A percentile compares a stretch with the other conserved stretches of the same genome.
Conservation (phyloP, 176 grass and related monocot genomes). For the Pharus latifolius region DNA sequence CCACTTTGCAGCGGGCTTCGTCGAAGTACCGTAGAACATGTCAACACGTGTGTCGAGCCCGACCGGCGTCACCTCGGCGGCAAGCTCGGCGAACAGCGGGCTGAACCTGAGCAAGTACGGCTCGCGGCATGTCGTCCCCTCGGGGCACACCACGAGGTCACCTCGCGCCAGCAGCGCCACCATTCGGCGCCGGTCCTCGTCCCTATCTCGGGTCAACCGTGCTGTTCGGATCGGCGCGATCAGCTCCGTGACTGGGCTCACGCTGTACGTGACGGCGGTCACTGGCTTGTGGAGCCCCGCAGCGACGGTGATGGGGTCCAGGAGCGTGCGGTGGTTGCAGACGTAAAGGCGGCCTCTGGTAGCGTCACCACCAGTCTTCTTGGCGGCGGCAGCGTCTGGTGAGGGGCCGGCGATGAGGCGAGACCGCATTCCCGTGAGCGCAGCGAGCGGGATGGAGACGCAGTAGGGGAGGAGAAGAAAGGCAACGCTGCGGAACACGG, state of each 20-base stretch:
- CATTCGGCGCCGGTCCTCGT: slow-evolving; percentile 53
- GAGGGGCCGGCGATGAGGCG: slow-evolving; percentile 18
- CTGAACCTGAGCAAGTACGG: slow-evolving; percentile 63
- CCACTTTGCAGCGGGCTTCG: slow-evolving; percentile 39
- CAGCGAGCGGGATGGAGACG: slow-evolving; percentile 31
- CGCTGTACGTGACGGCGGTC: slow-evolving; percentile 66
- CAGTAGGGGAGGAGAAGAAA: slow-evolving; percentile 54
- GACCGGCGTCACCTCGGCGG: slow-evolving; percentile 40
- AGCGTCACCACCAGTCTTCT: no score
- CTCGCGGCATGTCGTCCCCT: slow-evolving; percentile 83
- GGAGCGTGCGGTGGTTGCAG: slow-evolving; percentile 90
- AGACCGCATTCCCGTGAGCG: slow-evolving; percentile 42
- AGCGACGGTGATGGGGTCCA: slow-evolving; percentile 69
- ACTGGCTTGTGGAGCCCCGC: slow-evolving; percentile 37
- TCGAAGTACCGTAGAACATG: slow-evolving; percentile 82
- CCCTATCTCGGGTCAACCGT: slow-evolving; percentile 37
- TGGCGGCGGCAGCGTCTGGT: not conserved
- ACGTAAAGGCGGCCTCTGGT: slow-evolving; percentile 33
- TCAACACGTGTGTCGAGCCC: slow-evolving; percentile 37
- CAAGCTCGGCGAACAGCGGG: slow-evolving; percentile 54
- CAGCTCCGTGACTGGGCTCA: slow-evolving; percentile 61
- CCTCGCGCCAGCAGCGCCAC: slow-evolving; percentile 36
- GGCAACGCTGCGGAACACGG: slow-evolving; percentile 18
- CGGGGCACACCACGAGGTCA: slow-evolving; percentile 69
- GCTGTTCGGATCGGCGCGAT: slow-evolving; percentile 61